A percentile compares a stretch with the other conserved stretches of the same genome.
Conservation (phyloP, 371 early-diverging fungal genomes). For the Mucor sp. region DNA sequence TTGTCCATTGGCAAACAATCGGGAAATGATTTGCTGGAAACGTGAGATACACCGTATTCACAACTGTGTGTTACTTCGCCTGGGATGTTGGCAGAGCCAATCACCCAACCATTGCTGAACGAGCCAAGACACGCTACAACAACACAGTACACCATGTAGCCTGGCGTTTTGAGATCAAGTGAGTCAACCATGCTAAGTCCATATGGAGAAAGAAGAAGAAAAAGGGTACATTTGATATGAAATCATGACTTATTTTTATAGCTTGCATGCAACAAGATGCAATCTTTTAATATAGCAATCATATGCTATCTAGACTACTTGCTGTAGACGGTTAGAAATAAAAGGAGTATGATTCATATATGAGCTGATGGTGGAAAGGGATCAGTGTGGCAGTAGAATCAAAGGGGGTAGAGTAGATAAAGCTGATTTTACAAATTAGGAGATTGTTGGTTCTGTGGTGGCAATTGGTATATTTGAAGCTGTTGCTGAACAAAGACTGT, state of each 20-base stretch:
- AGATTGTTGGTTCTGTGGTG: no score
- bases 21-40: conserved; percentile 10
- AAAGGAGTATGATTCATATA: neutral
- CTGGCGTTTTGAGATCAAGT: conserved; percentile 30
- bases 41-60: conserved; percentile 11
- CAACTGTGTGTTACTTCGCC: conserved; percentile 30
- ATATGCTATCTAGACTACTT: neutral
- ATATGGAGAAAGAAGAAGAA: neutral
- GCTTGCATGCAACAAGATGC: neutral
- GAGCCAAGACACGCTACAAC: conserved; percentile 40
- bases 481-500: no score
- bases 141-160: conserved; percentile 43
- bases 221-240: neutral
- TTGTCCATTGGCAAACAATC: conserved; percentile 30
- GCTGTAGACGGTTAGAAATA: neutral
- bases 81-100: conserved; percentile 50
- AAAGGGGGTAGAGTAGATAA: neutral
- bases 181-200: conserved; percentile 13
- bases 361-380: neutral
- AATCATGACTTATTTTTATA: neutral
- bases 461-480: no score
- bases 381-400: neutral
- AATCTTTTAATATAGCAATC: neutral
- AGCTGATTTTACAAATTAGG: neutral
- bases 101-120: conserved; percentile 44